A percentile compares a stretch with the other conserved stretches of the same genome.
phyloP scores from a whole-genome alignment of 371 early-diverging fungal genomes.

The Smittium mucronatum region DNA sequence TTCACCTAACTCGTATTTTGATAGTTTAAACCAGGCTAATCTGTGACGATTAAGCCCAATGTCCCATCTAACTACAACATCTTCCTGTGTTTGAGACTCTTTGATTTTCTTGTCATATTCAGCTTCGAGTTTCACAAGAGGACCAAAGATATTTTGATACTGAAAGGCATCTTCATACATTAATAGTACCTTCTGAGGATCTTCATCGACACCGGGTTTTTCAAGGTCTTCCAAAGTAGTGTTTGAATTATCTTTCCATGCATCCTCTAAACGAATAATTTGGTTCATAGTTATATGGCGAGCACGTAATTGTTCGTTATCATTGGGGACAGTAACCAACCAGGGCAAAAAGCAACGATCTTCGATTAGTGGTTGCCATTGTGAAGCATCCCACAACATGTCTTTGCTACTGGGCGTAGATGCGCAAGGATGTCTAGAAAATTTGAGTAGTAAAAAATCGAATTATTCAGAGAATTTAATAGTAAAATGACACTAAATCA shows the following conservation, averaged over 20 bases:
- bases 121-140: constrained; percentile 92
- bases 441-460: no score
- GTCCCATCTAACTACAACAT: constrained; percentile 93
- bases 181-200: constrained; percentile 67
- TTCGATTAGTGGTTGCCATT: constrained; percentile 93
- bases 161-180: constrained; percentile 93
- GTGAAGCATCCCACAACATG: constrained; percentile 88
- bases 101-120: constrained; percentile 89
- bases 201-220: constrained; percentile 70
- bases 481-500: no score
- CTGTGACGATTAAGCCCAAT: constrained; percentile 86
- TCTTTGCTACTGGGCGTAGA: constrained; percentile 79
- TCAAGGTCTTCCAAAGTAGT: constrained; percentile 76
- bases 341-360: constrained; percentile 87
- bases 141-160: constrained; percentile 91
- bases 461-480: no score
- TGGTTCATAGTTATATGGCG: constrained; percentile 72
- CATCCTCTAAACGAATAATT: constrained; percentile 77
- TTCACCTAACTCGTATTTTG: constrained; percentile 85
- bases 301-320: constrained; percentile 71
- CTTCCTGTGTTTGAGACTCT: constrained; percentile 92
- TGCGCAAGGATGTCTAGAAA: constrained; percentile 72
- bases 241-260: constrained; percentile 72
- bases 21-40: constrained; percentile 85
- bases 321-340: constrained; percentile 85